Evolutionary conservation across 2,329 filamentous ascomycete species (phyloP), one percentile per base, ranked within the genome.

Genomic region (Pleomassaria siparia): DNA sequence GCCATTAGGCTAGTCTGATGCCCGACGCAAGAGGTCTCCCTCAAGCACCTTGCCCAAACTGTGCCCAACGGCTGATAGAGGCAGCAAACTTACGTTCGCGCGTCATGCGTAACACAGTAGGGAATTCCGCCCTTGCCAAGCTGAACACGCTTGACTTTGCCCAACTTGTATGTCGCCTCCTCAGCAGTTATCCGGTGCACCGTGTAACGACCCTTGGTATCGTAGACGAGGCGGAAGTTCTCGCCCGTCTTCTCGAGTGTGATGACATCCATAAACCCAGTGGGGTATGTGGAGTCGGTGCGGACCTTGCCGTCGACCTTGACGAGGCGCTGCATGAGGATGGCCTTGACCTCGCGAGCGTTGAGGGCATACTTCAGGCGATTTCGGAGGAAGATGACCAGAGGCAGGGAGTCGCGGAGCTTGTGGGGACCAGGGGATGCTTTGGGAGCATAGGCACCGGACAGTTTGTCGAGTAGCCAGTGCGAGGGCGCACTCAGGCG

Each of bases 21-120:
- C 87, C 91, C 95, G 91, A 95, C 91, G 92, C 47, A 51, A 51
- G 49, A 65, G 59, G 58, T 64, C 57, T 51, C 58, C 61, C 63
- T 64, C 59, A 47, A 51, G 49, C 62, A 67, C 60, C 65, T 65
- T 65, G 66, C 66, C 67, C 66, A 71, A 67, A 67, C 67, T 67
- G 53, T 66, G 65, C 92, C 90, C 92, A 96, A 96, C 92, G 92
- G 87, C 92, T 96, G 92, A 96, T 91, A 94, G 91, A 96, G 90
- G 88, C 88, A 80, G 84, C 87, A 84, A 88, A 97, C 92, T 96
- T 84, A 99, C 92, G 94, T 99, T 91, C 94, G 88, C 82, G 94
- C 94, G 94, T 99, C 94, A 89, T 99, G 94, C 91, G 94, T 99
- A 89, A 99, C 94, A 91, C 97, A 96, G 91, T 96, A 99, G 95